phyloP scores from a whole-genome alignment of 768 basidiomycete genomes.

The Mycena galericulata region DNA sequence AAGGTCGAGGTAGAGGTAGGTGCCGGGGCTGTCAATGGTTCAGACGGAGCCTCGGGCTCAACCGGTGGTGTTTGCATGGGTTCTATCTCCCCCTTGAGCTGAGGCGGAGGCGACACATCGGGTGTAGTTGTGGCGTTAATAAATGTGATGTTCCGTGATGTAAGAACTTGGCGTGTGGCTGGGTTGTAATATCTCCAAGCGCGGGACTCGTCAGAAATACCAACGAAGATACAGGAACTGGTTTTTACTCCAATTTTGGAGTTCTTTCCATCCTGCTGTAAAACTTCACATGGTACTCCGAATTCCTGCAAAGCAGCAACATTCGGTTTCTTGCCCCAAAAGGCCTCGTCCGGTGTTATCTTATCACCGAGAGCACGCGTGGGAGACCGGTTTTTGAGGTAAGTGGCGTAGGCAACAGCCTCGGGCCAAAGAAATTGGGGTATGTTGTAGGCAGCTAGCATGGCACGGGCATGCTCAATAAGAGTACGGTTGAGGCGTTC shows the following conservation, averaged over 20 bases:
- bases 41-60: slow-evolving; percentile 10
- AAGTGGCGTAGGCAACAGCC: slow-evolving; percentile 35
- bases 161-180: slow-evolving; percentile 23
- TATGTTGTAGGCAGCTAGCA: slow-evolving; percentile 34
- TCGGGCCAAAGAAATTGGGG: slow-evolving; percentile 34
- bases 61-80: not conserved
- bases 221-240: slow-evolving; percentile 21
- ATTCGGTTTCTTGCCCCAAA: slow-evolving; percentile 31
- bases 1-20: not conserved
- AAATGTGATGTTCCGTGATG: slow-evolving; percentile 35
- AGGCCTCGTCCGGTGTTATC: slow-evolving; percentile 34
- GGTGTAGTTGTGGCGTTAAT: not conserved
- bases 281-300: slow-evolving; percentile 19
- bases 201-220: slow-evolving; percentile 32
- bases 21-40: not conserved
- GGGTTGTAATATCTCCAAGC: slow-evolving; percentile 32
- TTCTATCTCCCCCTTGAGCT: slow-evolving; percentile 17
- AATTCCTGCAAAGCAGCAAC: slow-evolving; percentile 18
- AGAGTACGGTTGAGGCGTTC: slow-evolving; percentile 43
- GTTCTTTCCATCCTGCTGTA: slow-evolving; percentile 8
- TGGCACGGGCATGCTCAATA: slow-evolving; percentile 36
- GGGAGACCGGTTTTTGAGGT: slow-evolving; percentile 38
- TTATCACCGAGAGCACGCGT: slow-evolving; percentile 18
- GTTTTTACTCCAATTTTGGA: slow-evolving; percentile 16
- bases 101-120: slow-evolving; percentile 6